Base-by-base conservation (phyloP, 1,139 yeast species). In the Geotrichum siamense region DNA sequence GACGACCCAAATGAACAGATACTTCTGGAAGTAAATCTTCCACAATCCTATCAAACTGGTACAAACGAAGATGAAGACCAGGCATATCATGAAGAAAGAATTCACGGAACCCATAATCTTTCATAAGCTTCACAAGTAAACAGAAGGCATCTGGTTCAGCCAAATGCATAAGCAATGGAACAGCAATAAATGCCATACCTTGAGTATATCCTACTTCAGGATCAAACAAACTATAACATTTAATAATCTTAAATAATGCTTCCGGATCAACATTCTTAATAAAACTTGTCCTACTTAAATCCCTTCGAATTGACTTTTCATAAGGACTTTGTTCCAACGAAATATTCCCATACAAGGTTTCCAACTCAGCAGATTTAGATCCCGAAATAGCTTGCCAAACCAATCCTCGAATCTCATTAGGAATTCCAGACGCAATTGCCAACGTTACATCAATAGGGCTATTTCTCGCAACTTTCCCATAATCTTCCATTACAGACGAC, bases 141-240 rank as follows among this genome's bases (percentile, higher is more conserved):
- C 93, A 79, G 64, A 91, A 89, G 5, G 95, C 80, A 60, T 91
- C 97, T 26, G 81, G 71, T 54, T 89, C 96, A 32, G 55, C 75
- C 78, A 86, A 75, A 55, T 84, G 85, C 68, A 89, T 72, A 43
- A 87, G 70, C 44, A 91, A 65, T 0, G 97, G 97, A 6, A 86
- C 87, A 0, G 86, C 76, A 37, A 91, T 76, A 57, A 91, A 89
- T 1, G 93, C 94, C 96, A 91, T 86, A 5, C 98, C 97, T 62
- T 91, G 97, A 1, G 96, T 91, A 59, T 91, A 91, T 0, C 98
- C 98, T 31, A 91, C 96, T 46, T 87, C 96, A 1, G 85, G 80
- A 59, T 91, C 97, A 61, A 78, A 82, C 42, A 86, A 66, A 17
- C 93, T 79, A 63, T 89, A 91, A 0, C 89, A 89, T 58, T 83